Percentiles rank a stretch among this genome's conserved stretches.
Evolutionary conservation across 441 rosid genomes (phyloP).

Genomic region (Daphne laureola): DNA sequence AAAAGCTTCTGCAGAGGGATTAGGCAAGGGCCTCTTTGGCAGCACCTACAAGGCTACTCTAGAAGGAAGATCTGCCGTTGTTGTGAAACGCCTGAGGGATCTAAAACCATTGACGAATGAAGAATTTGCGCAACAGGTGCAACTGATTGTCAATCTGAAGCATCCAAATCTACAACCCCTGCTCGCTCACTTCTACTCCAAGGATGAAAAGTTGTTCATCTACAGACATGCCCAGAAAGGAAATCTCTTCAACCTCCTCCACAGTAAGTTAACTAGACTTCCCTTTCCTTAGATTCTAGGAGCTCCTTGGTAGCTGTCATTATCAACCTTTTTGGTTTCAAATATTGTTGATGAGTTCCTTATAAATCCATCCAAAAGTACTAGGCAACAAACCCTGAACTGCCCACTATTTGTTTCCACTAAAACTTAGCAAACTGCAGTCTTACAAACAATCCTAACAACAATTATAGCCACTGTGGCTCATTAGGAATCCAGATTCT

Average conservation of each 20-base stretch:
- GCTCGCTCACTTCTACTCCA: conserved; percentile 41
- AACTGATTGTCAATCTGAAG: conserved; percentile 19
- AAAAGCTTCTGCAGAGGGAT: conserved; percentile 39
- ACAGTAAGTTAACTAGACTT: conserved; percentile 24
- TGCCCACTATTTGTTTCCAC: too few species aligned
- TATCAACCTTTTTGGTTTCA: too few species aligned
- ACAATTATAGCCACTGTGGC: too few species aligned
- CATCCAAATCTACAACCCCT: conserved; percentile 51
- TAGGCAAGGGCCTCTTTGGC: conserved; percentile 44
- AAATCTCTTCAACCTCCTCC: conserved; percentile 41
- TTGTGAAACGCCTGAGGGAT: conserved; percentile 35
- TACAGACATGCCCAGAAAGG: conserved; percentile 38
- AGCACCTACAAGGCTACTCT: conserved; percentile 32
- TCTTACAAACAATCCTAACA: neutral
- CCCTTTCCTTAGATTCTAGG: too few species aligned
- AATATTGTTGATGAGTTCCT: too few species aligned
- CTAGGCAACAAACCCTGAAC: too few species aligned
- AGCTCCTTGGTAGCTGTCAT: neutral
- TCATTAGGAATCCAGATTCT: too few species aligned
- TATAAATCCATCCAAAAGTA: too few species aligned
- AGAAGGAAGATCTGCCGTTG: conserved; percentile 25
- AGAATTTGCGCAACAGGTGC: conserved; percentile 32
- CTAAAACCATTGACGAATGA: conserved; percentile 36
- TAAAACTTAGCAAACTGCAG: too few species aligned
- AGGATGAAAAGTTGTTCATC: conserved; percentile 39